Percentiles rank a stretch among this genome's conserved stretches.
Evolutionary conservation across 306 rosid genomes (phyloP).

Genomic region (Begonia loranthoides): DNA sequence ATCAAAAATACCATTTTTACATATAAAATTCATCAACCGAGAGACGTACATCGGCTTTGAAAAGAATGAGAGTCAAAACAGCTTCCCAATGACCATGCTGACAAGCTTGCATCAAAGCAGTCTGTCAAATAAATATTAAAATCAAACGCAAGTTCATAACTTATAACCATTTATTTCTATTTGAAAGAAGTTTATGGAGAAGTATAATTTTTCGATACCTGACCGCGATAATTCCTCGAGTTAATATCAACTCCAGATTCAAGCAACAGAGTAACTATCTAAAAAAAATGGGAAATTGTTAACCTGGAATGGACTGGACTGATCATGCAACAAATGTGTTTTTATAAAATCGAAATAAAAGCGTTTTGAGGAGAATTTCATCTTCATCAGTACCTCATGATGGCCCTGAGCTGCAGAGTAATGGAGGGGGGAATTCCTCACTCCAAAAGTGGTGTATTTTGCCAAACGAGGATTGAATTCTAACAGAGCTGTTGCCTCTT

Average conservation of each 20-base stretch:
- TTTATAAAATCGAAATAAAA: too few relatives aligned
- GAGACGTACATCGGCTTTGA: slow-evolving; percentile 55
- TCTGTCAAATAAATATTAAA: slow-evolving; percentile 30
- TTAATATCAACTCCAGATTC: slow-evolving; percentile 95
- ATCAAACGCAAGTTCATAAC: too few relatives aligned
- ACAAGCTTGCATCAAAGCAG: slow-evolving; percentile 99
- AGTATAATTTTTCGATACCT: slow-evolving; percentile 29
- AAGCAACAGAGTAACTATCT: slow-evolving; percentile 78
- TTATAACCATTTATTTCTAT: too few relatives aligned
- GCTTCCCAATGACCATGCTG: slow-evolving; percentile 98
- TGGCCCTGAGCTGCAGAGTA: slow-evolving; percentile 99
- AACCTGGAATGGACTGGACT: too few relatives aligned
- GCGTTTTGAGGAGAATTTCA: too few relatives aligned
- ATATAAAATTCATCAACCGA: too few relatives aligned
- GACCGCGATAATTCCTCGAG: slow-evolving; percentile 92
- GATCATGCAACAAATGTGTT: too few relatives aligned
- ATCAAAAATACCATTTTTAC: too few relatives aligned
- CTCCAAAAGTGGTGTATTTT: slow-evolving; percentile 86
- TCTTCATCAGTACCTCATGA: slow-evolving; percentile 51
- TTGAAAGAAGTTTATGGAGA: neutral
- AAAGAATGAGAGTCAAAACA: slow-evolving; percentile 62
- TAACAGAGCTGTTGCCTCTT: slow-evolving; percentile 90
- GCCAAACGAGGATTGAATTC: slow-evolving; percentile 89
- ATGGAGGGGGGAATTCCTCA: slow-evolving; percentile 93
- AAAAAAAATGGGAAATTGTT: too few relatives aligned